Conservation (phyloP, 768 basidiomycete genomes). For the Lentinula sp. region DNA sequence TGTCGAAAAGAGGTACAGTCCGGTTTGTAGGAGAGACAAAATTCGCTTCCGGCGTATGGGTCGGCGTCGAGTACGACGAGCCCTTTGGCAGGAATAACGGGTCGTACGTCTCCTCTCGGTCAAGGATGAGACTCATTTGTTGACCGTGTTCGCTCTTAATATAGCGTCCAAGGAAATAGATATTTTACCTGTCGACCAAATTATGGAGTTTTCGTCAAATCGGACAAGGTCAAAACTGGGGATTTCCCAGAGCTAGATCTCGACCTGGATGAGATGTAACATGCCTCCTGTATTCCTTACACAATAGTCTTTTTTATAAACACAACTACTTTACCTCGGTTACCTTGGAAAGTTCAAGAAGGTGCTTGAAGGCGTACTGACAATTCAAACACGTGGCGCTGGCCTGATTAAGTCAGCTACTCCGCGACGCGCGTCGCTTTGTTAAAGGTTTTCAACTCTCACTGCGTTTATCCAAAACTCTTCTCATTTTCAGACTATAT, state of each 20-base stretch:
- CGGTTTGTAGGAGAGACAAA: constrained; percentile 78
- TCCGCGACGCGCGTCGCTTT: constrained; percentile 4
- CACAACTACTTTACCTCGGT: background rate
- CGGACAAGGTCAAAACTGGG: constrained; percentile 76
- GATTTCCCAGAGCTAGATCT: constrained; percentile 86
- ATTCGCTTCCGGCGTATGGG: constrained; percentile 74
- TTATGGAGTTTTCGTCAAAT: constrained; percentile 82
- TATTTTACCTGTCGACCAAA: constrained; percentile 79
- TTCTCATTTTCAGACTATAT: background rate
- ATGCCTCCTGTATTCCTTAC: constrained; percentile 5
- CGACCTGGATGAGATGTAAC: constrained; percentile 66
- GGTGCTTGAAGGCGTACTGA: background rate
- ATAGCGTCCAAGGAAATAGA: constrained; percentile 75
- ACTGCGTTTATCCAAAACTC: background rate
- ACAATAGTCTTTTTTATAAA: background rate
- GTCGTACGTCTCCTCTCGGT: constrained; percentile 52
- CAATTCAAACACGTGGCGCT: background rate
- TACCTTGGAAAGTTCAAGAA: constrained; percentile 3
- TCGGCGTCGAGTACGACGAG: constrained; percentile 94
- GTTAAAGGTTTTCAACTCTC: background rate
- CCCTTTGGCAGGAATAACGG: constrained; percentile 96
- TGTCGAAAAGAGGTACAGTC: constrained; percentile 78
- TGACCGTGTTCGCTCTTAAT: background rate
- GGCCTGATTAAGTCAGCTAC: background rate
- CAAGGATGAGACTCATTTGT: too few relatives aligned